Percentiles rank a stretch among this genome's conserved stretches.
phyloP scores from a whole-genome alignment of 2,329 filamentous ascomycete genomes.

The Dothiorella sarmentorum region DNA sequence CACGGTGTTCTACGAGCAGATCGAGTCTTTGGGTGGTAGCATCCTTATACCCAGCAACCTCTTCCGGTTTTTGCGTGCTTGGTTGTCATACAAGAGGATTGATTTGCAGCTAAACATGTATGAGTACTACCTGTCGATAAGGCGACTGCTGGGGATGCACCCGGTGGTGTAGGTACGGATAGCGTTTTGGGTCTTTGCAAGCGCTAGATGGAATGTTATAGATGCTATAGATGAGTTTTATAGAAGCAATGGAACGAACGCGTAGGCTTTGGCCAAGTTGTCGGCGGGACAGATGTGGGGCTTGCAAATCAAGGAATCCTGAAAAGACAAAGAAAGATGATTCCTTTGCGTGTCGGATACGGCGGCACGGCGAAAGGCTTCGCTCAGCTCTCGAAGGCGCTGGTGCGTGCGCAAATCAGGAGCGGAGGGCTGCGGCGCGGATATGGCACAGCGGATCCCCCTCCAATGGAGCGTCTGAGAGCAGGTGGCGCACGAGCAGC shows the following conservation, averaged over 20 bases:
- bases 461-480: not conserved
- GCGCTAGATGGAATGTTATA: not conserved
- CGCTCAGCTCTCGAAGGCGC: not conserved
- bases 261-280: not conserved
- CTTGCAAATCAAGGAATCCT: not conserved
- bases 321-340: not conserved
- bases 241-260: not conserved
- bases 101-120: conserved; percentile 58
- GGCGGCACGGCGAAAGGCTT: not conserved
- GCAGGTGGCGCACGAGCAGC: not conserved
- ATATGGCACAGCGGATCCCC: not conserved
- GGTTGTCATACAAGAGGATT: conserved; percentile 52
- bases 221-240: not conserved
- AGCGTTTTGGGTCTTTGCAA: not conserved
- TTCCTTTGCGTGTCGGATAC: not conserved
- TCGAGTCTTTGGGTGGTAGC: conserved; percentile 53
- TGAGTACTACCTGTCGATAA: conserved; percentile 53
- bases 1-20: conserved; percentile 59
- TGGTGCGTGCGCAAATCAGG: not conserved
- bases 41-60: conserved; percentile 53
- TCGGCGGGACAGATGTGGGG: not conserved
- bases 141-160: conserved; percentile 48
- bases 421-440: conserved; percentile 6
- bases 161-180: conserved; percentile 21
- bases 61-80: conserved; percentile 49